phyloP scores from a whole-genome alignment of 1,284 basidiomycete genomes.

The Sparassis latifolia region DNA sequence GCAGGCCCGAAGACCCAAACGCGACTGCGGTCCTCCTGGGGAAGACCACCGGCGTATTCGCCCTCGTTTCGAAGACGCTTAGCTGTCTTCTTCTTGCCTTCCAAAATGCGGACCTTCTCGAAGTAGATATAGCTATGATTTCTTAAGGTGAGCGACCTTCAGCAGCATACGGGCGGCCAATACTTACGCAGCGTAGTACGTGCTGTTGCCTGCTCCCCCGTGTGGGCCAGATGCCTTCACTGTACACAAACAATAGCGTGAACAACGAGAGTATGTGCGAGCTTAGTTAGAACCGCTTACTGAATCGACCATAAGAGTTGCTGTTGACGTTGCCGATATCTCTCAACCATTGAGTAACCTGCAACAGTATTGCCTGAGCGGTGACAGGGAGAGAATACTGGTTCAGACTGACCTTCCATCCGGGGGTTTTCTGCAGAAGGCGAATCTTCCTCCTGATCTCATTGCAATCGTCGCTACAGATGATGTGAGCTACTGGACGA shows the following conservation, averaged over 20 bases:
- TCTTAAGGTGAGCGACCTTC: not conserved
- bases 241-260: slow-evolving; percentile 8
- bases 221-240: slow-evolving; percentile 36
- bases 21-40: slow-evolving; percentile 24
- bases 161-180: not conserved
- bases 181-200: slow-evolving; percentile 38
- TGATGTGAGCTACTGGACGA: no score
- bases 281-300: slow-evolving; percentile 20
- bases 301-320: slow-evolving; percentile 42
- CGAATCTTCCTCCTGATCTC: slow-evolving; percentile 43
- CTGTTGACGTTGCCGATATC: slow-evolving; percentile 42
- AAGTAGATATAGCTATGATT: slow-evolving; percentile 38
- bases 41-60: slow-evolving; percentile 24
- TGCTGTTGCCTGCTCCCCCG: slow-evolving; percentile 36
- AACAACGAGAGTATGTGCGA: no score
- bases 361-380: not conserved
- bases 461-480: slow-evolving; percentile 37
- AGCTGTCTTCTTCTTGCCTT: slow-evolving; percentile 42
- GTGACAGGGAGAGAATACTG: not conserved
- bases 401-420: slow-evolving; percentile 32
- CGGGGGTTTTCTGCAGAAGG: slow-evolving; percentile 32
- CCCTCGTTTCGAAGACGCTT: slow-evolving; percentile 32
- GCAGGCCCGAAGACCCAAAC: slow-evolving; percentile 20
- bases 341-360: slow-evolving; percentile 41
- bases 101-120: slow-evolving; percentile 39